A percentile compares a stretch with the other conserved stretches of the same genome.
Evolutionary conservation across 2,329 filamentous ascomycete genomes (phyloP).

Genomic region (Trichophyton benhamiae): DNA sequence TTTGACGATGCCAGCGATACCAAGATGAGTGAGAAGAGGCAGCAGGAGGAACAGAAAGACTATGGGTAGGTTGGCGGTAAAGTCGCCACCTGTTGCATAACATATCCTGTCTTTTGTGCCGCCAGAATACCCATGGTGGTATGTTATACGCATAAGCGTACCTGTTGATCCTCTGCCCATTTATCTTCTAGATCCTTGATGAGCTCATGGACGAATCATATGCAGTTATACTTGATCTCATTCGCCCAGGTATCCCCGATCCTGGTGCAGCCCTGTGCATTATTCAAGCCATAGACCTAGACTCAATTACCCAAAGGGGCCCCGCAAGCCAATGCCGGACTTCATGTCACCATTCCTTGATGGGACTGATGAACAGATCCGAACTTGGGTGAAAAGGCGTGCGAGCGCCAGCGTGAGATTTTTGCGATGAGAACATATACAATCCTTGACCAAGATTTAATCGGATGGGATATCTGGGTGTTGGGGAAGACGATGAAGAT

Average conservation of each 20-base stretch:
- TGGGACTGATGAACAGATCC: neutral
- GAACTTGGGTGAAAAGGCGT: neutral
- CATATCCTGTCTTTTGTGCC: slow-evolving; percentile 6
- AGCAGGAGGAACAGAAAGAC: neutral
- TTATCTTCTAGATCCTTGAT: slow-evolving; percentile 6
- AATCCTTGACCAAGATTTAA: neutral
- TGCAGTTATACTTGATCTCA: neutral
- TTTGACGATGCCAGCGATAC: neutral
- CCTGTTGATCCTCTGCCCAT: neutral
- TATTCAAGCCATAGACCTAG: slow-evolving; percentile 2
- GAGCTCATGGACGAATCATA: slow-evolving; percentile 8
- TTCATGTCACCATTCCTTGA: slow-evolving; percentile 7
- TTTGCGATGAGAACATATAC: neutral
- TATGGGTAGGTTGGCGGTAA: neutral
- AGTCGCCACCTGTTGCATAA: neutral
- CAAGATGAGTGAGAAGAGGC: neutral
- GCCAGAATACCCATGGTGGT: slow-evolving; percentile 5
- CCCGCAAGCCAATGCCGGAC: slow-evolving; percentile 7
- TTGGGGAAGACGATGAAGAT: neutral
- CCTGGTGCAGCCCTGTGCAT: slow-evolving; percentile 2
- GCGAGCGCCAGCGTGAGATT: neutral
- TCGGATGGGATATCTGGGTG: neutral
- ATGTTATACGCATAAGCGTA: neutral
- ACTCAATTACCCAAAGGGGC: slow-evolving; percentile 8
- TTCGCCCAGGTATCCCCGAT: neutral